Evolutionary conservation across 2,329 filamentous ascomycete species (phyloP), one percentile per base, ranked within the genome.

Genomic region (Penicillium decumbens): DNA sequence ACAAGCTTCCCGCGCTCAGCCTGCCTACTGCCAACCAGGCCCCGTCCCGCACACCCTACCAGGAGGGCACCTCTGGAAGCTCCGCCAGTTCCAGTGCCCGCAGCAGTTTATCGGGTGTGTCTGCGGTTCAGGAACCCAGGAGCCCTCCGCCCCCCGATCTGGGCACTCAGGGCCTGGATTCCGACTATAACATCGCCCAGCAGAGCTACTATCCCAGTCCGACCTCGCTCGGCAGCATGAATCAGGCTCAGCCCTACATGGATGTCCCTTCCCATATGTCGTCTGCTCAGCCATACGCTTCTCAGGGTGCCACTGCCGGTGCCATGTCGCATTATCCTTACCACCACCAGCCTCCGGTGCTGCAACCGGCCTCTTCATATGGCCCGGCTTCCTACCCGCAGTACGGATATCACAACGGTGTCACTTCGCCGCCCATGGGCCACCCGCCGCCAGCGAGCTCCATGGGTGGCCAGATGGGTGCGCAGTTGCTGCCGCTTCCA

Each of bases 221-320:
- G n/a, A 65, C 61, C 32, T 65, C 69, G 45, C 62, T 69, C 53
- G 61, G 67, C 65, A 77, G 69, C 72, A 95, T 96, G 91, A 95
- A 95, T 75, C 85, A 87, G 72, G 80, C 81, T 62, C 81, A 83
- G 65, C 78, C 83, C 60, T 92, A 95, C 63, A 88, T 95, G 84
- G 93, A 95, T 71, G 90, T 93, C 65, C 80, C 85, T 67, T 76
- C 80, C 63, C 88, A 93, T 72, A 85, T 95, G 77, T 87, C 88
- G 62, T 81, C 84, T 59, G 85, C 85, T 53, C 88, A 88, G 68
- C 79, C 83, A 52, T 87, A 87, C 63, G 78, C 84, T 51, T 85
- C 88, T 8, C 87, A 90, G 68, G 84, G 88, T 20, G 87, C 88
- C 40, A 86, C 89, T 12, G 88, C 89, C 0, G 78, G 84, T 51